Base-by-base conservation (phyloP, 163 green algal genomes). In the Picocystis sp. region DNA sequence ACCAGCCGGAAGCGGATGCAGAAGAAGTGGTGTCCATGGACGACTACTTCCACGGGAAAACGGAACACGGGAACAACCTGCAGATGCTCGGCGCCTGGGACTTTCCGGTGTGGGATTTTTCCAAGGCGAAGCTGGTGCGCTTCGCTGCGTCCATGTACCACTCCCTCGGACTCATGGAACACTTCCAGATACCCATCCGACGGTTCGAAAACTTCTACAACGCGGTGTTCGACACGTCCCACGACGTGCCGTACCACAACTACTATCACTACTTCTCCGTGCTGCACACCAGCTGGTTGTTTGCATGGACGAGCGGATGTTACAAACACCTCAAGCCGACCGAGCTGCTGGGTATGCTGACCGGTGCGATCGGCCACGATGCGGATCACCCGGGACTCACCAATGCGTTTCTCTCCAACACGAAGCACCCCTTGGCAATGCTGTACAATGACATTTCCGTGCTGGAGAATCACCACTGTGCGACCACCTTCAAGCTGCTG, bases 401-500 rank as follows among this genome's bases (percentile, higher is more conserved):
- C 54, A 84, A 84, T 66, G 61, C 42, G 47, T 84, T 73, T 61
- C 74, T 82, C 52, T 61, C 80, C 25, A 63, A 70, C 58, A 62
- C 50, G 3, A 50, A 70, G 46, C 58, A 57, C 15, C 58, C 69
- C 38, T 53, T 82, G 22, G 64, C 76, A 5, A 53, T 60, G 29
- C 65, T 71, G 43, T 84, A 84, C 64, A 84, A 84, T 45, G 76
- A 82, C 66, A 61, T 69, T 11, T 56, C 51, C 35, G 60, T 72
- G 23, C 58, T 73, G 59, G 76, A 84, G 67, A 82, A 82, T 57
- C 74, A 84, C 56, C 76, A 84, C 58, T 84, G 76, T 57, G 74
- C 74, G n/a, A 65, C 77, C 43, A 69, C 69, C n/a, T 82, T 78
- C 52, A 62, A 59, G 38, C 68, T 84, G 24, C 53, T 84, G 17